Evolutionary conservation across 352 stramenopile species (phyloP).

Genomic region (Phytophthora chlamydospora): DNA sequence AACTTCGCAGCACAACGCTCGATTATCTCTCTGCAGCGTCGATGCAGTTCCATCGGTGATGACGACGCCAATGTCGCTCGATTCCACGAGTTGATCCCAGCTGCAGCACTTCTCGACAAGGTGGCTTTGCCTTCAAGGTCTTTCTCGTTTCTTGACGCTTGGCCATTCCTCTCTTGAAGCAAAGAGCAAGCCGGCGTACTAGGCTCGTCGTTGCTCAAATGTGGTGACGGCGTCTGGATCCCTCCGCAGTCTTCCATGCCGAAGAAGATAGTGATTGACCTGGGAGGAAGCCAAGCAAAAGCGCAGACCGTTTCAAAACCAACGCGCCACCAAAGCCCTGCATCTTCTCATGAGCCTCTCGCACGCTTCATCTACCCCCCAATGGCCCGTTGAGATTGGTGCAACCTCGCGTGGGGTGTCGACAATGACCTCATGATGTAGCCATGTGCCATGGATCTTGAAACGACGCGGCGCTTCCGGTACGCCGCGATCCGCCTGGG

Average conservation of each 20-base stretch:
- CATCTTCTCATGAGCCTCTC: slow-evolving; percentile 11
- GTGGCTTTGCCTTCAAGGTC: background rate
- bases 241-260: too few species aligned
- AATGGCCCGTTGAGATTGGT: background rate
- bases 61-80: background rate
- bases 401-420: background rate
- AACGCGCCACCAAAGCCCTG: slow-evolving; percentile 1
- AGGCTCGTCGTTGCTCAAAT: too few species aligned
- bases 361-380: background rate
- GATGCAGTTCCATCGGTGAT: slow-evolving; percentile 26
- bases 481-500: slow-evolving; percentile 2
- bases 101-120: background rate
- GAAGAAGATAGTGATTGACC: slow-evolving; percentile 2
- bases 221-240: too few species aligned
- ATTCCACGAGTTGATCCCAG: background rate
- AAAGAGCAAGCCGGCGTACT: too few species aligned
- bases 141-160: background rate
- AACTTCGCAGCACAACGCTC: slow-evolving; percentile 15
- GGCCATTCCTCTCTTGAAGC: too few species aligned
- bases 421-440: slow-evolving; percentile 13
- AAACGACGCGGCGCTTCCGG: slow-evolving; percentile 25
- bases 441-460: slow-evolving; percentile 24
- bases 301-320: slow-evolving; percentile 32
- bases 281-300: background rate
- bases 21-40: slow-evolving; percentile 24